phyloP scores from a whole-genome alignment of 2,329 filamentous ascomycete species.

The Arthrobotrys entomopaga region DNA sequence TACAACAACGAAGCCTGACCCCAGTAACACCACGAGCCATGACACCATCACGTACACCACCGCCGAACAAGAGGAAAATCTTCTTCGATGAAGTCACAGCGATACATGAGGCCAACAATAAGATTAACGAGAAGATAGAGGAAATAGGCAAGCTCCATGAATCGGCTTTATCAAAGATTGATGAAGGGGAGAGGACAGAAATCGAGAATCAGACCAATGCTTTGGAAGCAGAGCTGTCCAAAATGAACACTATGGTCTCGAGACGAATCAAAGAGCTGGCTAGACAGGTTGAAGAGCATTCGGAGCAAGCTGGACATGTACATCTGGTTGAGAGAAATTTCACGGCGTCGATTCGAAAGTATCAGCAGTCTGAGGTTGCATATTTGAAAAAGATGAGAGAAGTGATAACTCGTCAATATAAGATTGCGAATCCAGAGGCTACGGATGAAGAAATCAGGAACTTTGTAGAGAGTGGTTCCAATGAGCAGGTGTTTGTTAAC shows the following conservation, averaged over 20 bases:
- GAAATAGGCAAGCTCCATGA: slow-evolving; percentile 77
- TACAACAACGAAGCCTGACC: slow-evolving; percentile 5
- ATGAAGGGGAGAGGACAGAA: slow-evolving; percentile 74
- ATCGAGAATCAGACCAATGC: slow-evolving; percentile 76
- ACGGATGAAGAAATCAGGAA: slow-evolving; percentile 76
- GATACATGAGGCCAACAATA: slow-evolving; percentile 18
- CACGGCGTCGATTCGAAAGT: slow-evolving; percentile 81
- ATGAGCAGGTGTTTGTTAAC: slow-evolving; percentile 78
- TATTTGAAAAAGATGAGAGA: slow-evolving; percentile 79
- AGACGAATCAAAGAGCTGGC: slow-evolving; percentile 84
- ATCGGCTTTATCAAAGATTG: slow-evolving; percentile 77
- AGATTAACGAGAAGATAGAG: slow-evolving; percentile 75
- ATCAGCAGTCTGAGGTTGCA: slow-evolving; percentile 74
- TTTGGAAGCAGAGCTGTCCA: slow-evolving; percentile 82
- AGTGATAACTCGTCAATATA: slow-evolving; percentile 81
- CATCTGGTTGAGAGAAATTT: slow-evolving; percentile 81
- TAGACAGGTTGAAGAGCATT: slow-evolving; percentile 77
- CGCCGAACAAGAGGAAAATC: neutral
- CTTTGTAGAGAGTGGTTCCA: slow-evolving; percentile 77
- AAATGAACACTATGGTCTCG: slow-evolving; percentile 79
- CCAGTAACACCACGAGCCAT: slow-evolving; percentile 14
- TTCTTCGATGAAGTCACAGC: slow-evolving; percentile 35
- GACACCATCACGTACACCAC: neutral
- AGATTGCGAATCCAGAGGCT: slow-evolving; percentile 84
- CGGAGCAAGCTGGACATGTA: slow-evolving; percentile 81